Conservation (phyloP, 371 early-diverging fungal genomes). For the Fennellomyces sp. region DNA sequence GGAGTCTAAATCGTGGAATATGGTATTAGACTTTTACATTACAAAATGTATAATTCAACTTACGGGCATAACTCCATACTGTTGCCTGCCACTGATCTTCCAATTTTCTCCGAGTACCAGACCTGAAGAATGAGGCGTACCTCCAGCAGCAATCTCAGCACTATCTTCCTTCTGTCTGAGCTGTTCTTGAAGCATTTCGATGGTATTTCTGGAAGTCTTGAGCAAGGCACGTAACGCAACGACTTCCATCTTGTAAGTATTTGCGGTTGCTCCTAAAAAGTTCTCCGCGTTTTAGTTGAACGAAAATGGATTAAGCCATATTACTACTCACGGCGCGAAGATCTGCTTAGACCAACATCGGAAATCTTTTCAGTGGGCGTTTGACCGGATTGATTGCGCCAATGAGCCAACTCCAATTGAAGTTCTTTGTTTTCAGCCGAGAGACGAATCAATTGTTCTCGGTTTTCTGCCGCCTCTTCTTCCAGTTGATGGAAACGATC, state of each 20-base stretch:
- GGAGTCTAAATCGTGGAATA: slow-evolving; percentile 3
- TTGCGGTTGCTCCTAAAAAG: neutral
- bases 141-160: slow-evolving; percentile 1
- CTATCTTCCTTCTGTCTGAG: slow-evolving; percentile 24
- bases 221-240: slow-evolving; percentile 39
- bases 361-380: neutral
- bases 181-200: slow-evolving; percentile 39
- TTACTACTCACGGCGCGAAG: neutral
- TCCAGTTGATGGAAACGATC: slow-evolving; percentile 69
- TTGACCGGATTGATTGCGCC: slow-evolving; percentile 4
- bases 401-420: slow-evolving; percentile 24
- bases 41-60: neutral
- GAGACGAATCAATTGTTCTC: slow-evolving; percentile 39
- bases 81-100: slow-evolving; percentile 28
- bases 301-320: neutral
- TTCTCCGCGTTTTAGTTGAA: neutral
- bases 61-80: neutral
- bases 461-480: slow-evolving; percentile 33
- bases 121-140: slow-evolving; percentile 7
- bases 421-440: slow-evolving; percentile 47
- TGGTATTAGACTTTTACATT: too few species aligned
- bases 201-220: slow-evolving; percentile 38
- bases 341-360: neutral
- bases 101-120: slow-evolving; percentile 40
- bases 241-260: slow-evolving; percentile 34